Percentiles rank a stretch among this genome's conserved stretches.
Evolutionary conservation across 1,284 basidiomycete genomes (phyloP).

Genomic region (Leccinum subspadiceum): DNA sequence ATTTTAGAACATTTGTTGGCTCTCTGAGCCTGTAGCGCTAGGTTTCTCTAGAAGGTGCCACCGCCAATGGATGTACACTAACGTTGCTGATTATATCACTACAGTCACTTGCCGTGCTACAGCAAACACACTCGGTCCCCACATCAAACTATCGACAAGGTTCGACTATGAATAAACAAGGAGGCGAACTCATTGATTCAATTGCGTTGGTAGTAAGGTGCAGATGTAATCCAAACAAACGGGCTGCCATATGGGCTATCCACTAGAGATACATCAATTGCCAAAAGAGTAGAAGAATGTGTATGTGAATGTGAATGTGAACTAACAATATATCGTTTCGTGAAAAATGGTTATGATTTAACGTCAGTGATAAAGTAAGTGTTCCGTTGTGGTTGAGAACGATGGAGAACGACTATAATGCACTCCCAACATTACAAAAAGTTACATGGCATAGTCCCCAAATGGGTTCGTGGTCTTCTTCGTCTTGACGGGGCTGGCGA

Average conservation of each 20-base stretch:
- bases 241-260: conserved; percentile 1
- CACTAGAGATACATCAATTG: conserved; percentile 27
- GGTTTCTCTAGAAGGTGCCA: background rate
- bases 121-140: background rate
- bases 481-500: conserved; percentile 20
- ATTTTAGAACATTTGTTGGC: conserved; percentile 21
- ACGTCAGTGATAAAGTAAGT: conserved; percentile 17
- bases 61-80: background rate
- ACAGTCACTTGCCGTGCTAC: background rate
- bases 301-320: conserved; percentile 10
- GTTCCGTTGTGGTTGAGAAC: background rate
- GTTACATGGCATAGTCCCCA: conserved; percentile 27
- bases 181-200: background rate
- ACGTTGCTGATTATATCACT: background rate
- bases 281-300: background rate
- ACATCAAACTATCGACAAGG: too few relatives aligned
- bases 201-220: background rate
- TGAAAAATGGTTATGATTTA: conserved; percentile 11
- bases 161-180: too few relatives aligned
- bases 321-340: conserved; percentile 7
- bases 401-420: background rate
- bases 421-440: background rate
- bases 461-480: conserved; percentile 33
- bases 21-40: conserved; percentile 6
- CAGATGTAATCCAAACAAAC: conserved; percentile 1